phyloP scores from a whole-genome alignment of 1,284 basidiomycete species.

The Cryptococcus sp. region DNA sequence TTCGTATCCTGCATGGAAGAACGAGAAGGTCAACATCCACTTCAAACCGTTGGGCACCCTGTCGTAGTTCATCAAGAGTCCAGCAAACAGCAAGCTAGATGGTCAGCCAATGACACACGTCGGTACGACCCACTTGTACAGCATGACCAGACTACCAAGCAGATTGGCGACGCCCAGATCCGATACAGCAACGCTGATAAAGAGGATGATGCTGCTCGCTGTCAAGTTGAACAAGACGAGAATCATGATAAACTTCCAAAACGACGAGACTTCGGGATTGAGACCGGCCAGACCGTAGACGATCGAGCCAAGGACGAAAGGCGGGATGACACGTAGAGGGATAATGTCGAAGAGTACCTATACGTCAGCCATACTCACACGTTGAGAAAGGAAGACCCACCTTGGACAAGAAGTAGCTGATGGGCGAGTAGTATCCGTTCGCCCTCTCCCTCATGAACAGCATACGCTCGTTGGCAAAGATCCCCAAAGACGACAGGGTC shows the following conservation, averaged over 20 bases:
- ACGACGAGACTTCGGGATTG: slow-evolving; percentile 76
- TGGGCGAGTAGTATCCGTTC: slow-evolving; percentile 93
- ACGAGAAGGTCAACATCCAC: slow-evolving; percentile 86
- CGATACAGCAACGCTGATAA: slow-evolving; percentile 80
- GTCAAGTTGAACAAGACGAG: slow-evolving; percentile 93
- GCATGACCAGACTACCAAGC: slow-evolving; percentile 89
- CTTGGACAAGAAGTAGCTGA: slow-evolving; percentile 94
- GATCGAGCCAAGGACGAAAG: slow-evolving; percentile 88
- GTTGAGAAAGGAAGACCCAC: slow-evolving; percentile 37
- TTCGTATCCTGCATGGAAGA: slow-evolving; percentile 99
- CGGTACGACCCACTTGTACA: slow-evolving; percentile 80
- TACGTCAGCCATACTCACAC: neutral
- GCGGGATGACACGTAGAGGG: slow-evolving; percentile 87
- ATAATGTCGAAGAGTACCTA: slow-evolving; percentile 91
- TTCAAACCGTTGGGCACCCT: slow-evolving; percentile 65
- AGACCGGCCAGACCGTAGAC: slow-evolving; percentile 90
- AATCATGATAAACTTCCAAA: slow-evolving; percentile 97
- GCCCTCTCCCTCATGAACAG: slow-evolving; percentile 93
- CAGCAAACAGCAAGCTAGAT: slow-evolving; percentile 82
- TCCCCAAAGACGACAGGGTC: slow-evolving; percentile 80
- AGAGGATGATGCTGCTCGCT: slow-evolving; percentile 82
- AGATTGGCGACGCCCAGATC: slow-evolving; percentile 84
- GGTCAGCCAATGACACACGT: neutral
- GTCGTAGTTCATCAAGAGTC: slow-evolving; percentile 88
- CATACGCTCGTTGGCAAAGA: slow-evolving; percentile 90